A percentile compares a stretch with the other conserved stretches of the same genome.
These are phyloP conservation scores for Solanum etuberosum DNA, from an alignment of 257 asterid genomes.

Conservation along the genomic window DNA sequence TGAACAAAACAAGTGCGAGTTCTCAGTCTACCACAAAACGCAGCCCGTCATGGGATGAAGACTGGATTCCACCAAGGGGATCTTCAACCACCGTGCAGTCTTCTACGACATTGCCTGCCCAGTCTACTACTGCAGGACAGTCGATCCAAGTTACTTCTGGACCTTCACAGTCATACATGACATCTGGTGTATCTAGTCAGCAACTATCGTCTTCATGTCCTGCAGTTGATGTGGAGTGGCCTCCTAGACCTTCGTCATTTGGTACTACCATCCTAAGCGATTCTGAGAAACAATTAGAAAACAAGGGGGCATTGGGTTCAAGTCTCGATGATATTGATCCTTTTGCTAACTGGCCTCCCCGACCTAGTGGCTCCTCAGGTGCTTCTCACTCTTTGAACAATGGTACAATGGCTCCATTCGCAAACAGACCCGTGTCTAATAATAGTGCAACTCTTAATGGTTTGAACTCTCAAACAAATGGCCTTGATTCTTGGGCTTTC, in stretches of 20 bases:
- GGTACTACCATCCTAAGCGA: constrained; percentile 20
- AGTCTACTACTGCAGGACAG: constrained; percentile 31
- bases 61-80: constrained; percentile 68
- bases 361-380: constrained; percentile 35
- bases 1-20: constrained; percentile 29
- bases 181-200: constrained; percentile 37
- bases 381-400: constrained; percentile 36
- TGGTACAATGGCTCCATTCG: constrained; percentile 25
- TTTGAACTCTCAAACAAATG: constrained; percentile 29
- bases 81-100: constrained; percentile 35
- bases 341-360: constrained; percentile 94
- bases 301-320: constrained; percentile 28
- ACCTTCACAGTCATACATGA: constrained; percentile 17
- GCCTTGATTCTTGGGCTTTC: constrained; percentile 48
- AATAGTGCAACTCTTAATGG: constrained; percentile 31
- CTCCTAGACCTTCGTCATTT: constrained; percentile 47
- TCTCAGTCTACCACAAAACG: constrained; percentile 37
- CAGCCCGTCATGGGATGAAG: constrained; percentile 89
- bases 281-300: constrained; percentile 25
- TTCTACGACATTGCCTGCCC: constrained; percentile 29
- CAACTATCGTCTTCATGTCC: constrained; percentile 59
- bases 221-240: constrained; percentile 97
- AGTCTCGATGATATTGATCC: constrained; percentile 68
- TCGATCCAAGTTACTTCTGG: constrained; percentile 26
- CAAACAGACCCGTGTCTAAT: constrained; percentile 17